Base-by-base conservation (phyloP, 257 asterid genomes). In the Mitragyna speciosa region DNA sequence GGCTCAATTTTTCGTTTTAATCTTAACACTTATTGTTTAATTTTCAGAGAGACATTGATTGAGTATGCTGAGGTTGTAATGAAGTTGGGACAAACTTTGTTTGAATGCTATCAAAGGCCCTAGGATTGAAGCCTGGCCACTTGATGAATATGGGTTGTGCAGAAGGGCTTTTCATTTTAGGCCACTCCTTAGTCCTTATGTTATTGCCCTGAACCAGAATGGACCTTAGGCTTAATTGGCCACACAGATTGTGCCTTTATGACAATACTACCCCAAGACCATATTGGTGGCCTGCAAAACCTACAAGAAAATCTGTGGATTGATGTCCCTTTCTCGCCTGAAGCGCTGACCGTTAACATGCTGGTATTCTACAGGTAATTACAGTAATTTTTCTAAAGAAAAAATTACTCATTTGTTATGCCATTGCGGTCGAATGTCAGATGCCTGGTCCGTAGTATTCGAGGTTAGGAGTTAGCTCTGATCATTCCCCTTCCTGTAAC, bases 361-460 rank as follows among this genome's bases (percentile, higher is more conserved):
- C 89, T 22, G 92, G 84, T 76, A 89, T 90, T 75, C 84, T 88
- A 12, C 94, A 89, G 91, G 91, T 73, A 82, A 82, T 82, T 75
- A 28, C n/a, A 36, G 3, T 36, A 36, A 4, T 36, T 36, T 1
- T 43, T 43, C 48, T 43, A 8, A 43, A 43, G 9, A 43, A 43
- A 43, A 43, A 43, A 43, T 1, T 36, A 36, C 48, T 43, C 45
- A 41, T 41, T 6, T 41, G 6, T 41, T 41, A 41, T 6, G 45
- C 45, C 45, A 41, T 41, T 3, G 45, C 6, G 45, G 45, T 41
- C 6, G 45, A 6, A 41, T 41, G 6, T 41, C 45, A 41, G 45
- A 41, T 41, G 48, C 48, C 48, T 43, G 48, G 10, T 43, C 48
- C 48, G 6, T 43, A 43, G 48, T 43, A 43, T 8, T 14, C 3